Conservation (phyloP, 495 filamentous ascomycete genomes). For the Stereocaulon alpinum region DNA sequence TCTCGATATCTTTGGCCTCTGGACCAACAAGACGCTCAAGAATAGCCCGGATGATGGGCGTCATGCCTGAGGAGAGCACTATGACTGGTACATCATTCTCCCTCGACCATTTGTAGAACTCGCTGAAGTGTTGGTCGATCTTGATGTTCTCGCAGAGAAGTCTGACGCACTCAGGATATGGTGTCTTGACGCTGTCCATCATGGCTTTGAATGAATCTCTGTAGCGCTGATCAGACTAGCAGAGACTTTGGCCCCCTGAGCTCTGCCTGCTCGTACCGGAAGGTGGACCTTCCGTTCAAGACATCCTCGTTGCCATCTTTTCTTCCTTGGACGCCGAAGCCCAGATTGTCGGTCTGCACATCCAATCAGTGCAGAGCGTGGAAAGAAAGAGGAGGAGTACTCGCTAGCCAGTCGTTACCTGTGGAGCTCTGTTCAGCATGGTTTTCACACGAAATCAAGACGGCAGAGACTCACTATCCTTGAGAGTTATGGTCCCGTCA, state of each 20-base stretch:
- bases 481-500: slow-evolving; percentile 85
- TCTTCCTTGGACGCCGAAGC: slow-evolving; percentile 61
- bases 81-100: slow-evolving; percentile 83
- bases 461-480: slow-evolving; percentile 52
- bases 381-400: neutral
- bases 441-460: neutral
- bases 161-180: slow-evolving; percentile 70
- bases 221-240: slow-evolving; percentile 8
- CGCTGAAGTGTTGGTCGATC: slow-evolving; percentile 73
- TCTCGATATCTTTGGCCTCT: slow-evolving; percentile 62
- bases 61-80: slow-evolving; percentile 83
- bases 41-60: slow-evolving; percentile 76
- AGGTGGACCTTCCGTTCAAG: slow-evolving; percentile 53
- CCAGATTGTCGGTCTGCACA: slow-evolving; percentile 74
- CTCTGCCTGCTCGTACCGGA: slow-evolving; percentile 44
- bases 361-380: slow-evolving; percentile 14
- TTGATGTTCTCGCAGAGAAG: slow-evolving; percentile 70
- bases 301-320: slow-evolving; percentile 58
- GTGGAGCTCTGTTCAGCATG: neutral
- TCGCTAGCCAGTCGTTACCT: slow-evolving; percentile 83
- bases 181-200: slow-evolving; percentile 66
- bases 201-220: slow-evolving; percentile 77
- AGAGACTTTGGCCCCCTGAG: neutral
- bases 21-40: slow-evolving; percentile 67
- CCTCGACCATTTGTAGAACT: slow-evolving; percentile 73